phyloP scores from a whole-genome alignment of 805 yeast genomes.

The Zygotorulaspora florentina region DNA sequence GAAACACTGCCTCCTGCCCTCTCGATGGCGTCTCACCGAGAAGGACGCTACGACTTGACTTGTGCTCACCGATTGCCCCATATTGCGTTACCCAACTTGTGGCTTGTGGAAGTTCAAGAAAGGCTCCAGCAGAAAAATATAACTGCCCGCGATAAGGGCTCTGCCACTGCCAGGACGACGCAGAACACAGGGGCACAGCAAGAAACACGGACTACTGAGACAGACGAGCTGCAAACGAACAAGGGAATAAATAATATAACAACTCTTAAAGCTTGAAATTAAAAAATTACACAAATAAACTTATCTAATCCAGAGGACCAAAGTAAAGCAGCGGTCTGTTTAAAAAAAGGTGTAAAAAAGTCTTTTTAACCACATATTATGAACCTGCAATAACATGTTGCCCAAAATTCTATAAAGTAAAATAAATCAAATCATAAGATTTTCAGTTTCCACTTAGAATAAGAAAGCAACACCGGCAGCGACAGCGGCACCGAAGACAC shows the following conservation, averaged over 20 bases:
- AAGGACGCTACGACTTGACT: conserved; percentile 1
- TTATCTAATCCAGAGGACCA: neutral
- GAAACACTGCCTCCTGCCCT: conserved; percentile 1
- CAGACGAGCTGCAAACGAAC: too few species aligned
- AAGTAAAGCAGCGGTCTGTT: neutral
- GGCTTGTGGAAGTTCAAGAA: neutral
- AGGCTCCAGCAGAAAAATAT: neutral
- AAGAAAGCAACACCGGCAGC: conserved; percentile 71
- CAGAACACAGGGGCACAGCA: too few species aligned
- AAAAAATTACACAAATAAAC: neutral
- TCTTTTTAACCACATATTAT: neutral
- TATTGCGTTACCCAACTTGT: neutral
- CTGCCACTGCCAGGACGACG: too few species aligned
- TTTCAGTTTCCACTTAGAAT: conserved; percentile 34
- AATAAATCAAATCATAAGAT: neutral
- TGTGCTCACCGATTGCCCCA: conserved; percentile 11
- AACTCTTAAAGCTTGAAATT: too few species aligned
- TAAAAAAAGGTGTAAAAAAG: conserved; percentile 1
- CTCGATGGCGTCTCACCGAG: neutral
- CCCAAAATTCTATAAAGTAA: neutral
- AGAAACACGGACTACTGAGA: too few species aligned
- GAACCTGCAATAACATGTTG: neutral
- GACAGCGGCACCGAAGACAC: conserved; percentile 77
- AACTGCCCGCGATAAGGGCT: too few species aligned
- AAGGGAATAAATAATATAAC: too few species aligned